Conservation (phyloP, 176 grass and related monocot genomes). For the Ananas comosus region DNA sequence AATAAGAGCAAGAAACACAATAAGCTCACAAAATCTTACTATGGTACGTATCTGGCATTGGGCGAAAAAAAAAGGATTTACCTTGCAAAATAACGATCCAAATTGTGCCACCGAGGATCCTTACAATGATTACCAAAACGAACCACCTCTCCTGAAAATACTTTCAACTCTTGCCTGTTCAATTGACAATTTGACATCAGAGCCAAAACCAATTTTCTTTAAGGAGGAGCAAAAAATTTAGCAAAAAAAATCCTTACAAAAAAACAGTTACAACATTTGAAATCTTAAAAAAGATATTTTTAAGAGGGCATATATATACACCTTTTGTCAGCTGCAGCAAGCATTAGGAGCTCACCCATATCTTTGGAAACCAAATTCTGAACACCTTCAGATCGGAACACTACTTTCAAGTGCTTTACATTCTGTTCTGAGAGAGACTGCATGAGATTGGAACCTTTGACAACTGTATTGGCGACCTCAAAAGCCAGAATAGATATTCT, state of each 20-base stretch:
- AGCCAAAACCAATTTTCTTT: background rate
- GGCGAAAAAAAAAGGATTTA: constrained; percentile 10
- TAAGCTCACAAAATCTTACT: background rate
- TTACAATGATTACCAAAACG: constrained; percentile 48
- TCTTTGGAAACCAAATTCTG: constrained; percentile 43
- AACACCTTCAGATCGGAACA: constrained; percentile 38
- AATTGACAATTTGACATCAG: constrained; percentile 21
- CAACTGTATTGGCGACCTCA: constrained; percentile 69
- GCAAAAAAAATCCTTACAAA: background rate
- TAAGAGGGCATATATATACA: background rate
- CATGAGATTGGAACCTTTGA: constrained; percentile 47
- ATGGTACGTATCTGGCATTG: background rate
- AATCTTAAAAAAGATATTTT: background rate
- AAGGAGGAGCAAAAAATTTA: background rate
- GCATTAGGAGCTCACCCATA: constrained; percentile 25
- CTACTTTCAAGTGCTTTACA: constrained; percentile 31
- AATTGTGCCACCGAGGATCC: constrained; percentile 51
- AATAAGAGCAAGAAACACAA: background rate
- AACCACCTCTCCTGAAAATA: constrained; percentile 32
- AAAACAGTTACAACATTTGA: background rate
- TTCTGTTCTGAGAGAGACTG: constrained; percentile 37
- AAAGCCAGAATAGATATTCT: constrained; percentile 48
- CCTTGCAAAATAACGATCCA: constrained; percentile 36
- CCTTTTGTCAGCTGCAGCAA: constrained; percentile 47
- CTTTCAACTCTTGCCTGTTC: constrained; percentile 38